These are phyloP conservation scores for Gossypium ekmanianum DNA, from an alignment of 345 rosid species.

Conservation along the genomic window DNA sequence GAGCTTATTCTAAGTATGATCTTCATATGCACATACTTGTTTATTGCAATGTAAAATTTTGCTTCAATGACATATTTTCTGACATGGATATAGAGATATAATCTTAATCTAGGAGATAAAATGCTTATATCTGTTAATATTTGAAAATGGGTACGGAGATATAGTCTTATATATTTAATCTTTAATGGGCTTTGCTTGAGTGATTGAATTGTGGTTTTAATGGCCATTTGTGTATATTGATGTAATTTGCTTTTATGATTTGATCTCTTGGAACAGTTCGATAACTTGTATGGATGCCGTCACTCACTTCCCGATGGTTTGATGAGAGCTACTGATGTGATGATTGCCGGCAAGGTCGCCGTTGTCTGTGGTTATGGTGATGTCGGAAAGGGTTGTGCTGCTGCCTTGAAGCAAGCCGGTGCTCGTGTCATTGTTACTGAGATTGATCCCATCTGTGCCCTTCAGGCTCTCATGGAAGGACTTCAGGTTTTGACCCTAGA, in stretches of 20 bases:
- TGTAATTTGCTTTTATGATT: neutral
- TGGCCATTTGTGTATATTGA: too few relatives aligned
- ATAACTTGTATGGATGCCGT: slow-evolving; percentile 93
- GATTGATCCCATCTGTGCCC: slow-evolving; percentile 94
- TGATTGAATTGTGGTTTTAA: neutral
- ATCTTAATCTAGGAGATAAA: too few relatives aligned
- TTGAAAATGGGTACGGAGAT: neutral
- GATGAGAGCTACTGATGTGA: slow-evolving; percentile 98
- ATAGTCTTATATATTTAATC: neutral
- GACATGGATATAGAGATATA: too few relatives aligned
- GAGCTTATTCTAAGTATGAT: too few relatives aligned
- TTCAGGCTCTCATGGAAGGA: slow-evolving; percentile 92
- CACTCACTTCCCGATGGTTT: slow-evolving; percentile 97
- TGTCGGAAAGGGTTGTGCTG: slow-evolving; percentile 95
- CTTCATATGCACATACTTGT: too few relatives aligned
- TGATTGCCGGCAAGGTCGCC: slow-evolving; percentile 92
- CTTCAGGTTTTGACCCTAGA: slow-evolving; percentile 70
- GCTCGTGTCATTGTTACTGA: slow-evolving; percentile 85
- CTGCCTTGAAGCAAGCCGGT: slow-evolving; percentile 87
- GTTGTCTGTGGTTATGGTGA: slow-evolving; percentile 89
- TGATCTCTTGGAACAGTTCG: slow-evolving; percentile 52
- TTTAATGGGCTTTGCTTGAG: neutral
- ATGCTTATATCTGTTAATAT: neutral
- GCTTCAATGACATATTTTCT: too few relatives aligned
- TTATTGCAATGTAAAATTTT: too few relatives aligned